These are phyloP conservation scores for Colletotrichum camelliae DNA, from an alignment of 2,329 filamentous ascomycete genomes.

Conservation along the genomic window DNA sequence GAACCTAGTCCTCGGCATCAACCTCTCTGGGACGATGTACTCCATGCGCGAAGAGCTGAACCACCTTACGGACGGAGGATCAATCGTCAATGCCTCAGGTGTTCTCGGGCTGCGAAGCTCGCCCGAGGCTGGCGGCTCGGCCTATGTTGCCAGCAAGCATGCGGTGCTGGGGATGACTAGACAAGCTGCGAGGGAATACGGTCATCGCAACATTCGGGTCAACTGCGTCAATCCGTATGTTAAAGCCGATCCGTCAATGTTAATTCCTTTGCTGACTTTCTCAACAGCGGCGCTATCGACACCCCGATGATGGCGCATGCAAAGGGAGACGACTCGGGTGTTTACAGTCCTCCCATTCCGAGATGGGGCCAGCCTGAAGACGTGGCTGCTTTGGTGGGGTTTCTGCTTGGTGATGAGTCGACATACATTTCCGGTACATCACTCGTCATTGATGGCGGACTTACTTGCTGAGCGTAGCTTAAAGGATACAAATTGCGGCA, in stretches of 20 bases:
- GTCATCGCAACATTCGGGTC: neutral
- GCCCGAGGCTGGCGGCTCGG: neutral
- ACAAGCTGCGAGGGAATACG: neutral
- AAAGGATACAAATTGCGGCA: too few relatives aligned
- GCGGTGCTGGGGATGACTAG: neutral
- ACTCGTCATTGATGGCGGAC: neutral
- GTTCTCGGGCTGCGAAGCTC: neutral
- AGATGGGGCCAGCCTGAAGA: slow-evolving; percentile 29
- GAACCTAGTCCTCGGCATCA: slow-evolving; percentile 30
- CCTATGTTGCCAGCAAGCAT: neutral
- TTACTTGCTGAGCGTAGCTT: neutral
- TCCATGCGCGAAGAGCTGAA: slow-evolving; percentile 32
- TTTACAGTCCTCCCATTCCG: slow-evolving; percentile 11
- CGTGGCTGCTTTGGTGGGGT: slow-evolving; percentile 28
- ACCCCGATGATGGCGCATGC: neutral
- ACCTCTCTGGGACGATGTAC: slow-evolving; percentile 31
- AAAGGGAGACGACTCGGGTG: neutral
- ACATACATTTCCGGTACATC: slow-evolving; percentile 27
- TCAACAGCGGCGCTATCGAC: neutral
- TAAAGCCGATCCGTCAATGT: neutral
- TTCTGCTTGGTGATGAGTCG: slow-evolving; percentile 29
- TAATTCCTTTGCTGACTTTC: neutral
- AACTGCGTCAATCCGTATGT: slow-evolving; percentile 1
- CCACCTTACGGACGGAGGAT: slow-evolving; percentile 41
- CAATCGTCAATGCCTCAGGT: slow-evolving; percentile 48